phyloP scores from a whole-genome alignment of 768 basidiomycete genomes.

The Leccinum pellstonianum region DNA sequence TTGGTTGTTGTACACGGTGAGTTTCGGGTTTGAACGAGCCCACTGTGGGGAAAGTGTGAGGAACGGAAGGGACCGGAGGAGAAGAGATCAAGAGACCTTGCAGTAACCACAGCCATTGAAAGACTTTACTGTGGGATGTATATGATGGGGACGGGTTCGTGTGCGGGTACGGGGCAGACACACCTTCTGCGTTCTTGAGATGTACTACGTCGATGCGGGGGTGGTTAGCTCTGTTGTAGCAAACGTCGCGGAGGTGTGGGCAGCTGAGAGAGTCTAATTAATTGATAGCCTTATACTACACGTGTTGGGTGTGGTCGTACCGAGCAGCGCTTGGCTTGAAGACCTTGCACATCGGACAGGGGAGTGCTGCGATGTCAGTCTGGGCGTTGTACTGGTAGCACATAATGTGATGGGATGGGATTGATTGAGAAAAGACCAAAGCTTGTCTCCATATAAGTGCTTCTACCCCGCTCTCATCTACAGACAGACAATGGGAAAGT shows the following conservation, averaged over 20 bases:
- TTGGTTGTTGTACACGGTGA: conserved; percentile 59
- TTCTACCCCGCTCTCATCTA: conserved; percentile 13
- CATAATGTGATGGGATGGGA: conserved; percentile 45
- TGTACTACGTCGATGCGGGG: conserved; percentile 76
- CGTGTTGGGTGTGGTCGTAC: conserved; percentile 29
- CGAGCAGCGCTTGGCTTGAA: conserved; percentile 60
- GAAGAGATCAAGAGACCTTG: conserved; percentile 54
- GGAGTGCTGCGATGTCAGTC: conserved; percentile 59
- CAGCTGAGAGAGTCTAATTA: conserved; percentile 45
- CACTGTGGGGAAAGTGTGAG: conserved; percentile 49
- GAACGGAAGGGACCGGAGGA: conserved; percentile 21
- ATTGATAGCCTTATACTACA: too few species aligned
- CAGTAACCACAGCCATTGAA: conserved; percentile 90
- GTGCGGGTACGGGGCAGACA: conserved; percentile 20
- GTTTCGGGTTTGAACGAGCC: conserved; percentile 62
- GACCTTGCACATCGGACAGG: conserved; percentile 85
- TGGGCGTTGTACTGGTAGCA: conserved; percentile 71
- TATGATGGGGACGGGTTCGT: conserved; percentile 15
- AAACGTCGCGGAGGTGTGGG: conserved; percentile 72
- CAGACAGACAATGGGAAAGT: conserved; percentile 83
- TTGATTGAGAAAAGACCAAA: neutral
- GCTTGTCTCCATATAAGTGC: conserved; percentile 20
- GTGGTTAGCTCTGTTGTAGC: conserved; percentile 70
- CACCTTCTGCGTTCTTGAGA: conserved; percentile 88
- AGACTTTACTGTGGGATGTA: conserved; percentile 54